Base-by-base conservation (phyloP, 1,139 yeast genomes). In the Scheffersomyces parashehatae region DNA sequence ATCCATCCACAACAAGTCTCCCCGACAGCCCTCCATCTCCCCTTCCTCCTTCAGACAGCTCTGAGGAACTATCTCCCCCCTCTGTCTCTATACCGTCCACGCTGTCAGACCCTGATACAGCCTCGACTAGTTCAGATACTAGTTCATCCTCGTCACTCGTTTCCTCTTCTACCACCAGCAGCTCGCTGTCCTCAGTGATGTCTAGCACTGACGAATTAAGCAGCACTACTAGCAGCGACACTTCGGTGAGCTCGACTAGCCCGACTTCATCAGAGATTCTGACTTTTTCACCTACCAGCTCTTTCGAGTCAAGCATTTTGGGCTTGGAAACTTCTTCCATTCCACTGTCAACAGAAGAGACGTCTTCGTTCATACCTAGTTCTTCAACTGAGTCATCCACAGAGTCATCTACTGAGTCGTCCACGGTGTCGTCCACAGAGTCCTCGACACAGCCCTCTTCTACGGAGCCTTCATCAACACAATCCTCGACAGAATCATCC, bases 111-210 rank as follows among this genome's bases (percentile, higher is more conserved):
- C 26, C 26, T 20, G 8, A 20, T 20, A 20, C 26, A 20, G 7
- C 26, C 26, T 20, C 8, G 26, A 20, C 26, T 20, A 20, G 26
- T 20, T 5, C 28, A 35, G 16, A 13, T 6, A 16, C 29, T 12
- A 35, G 30, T 26, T 11, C 13, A 12, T 13, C 37, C 29, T 26
- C 37, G 16, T 24, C 37, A 26, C n/a, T 28, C n/a, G 28, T 13
- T 14, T 36, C 39, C 28, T 36, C 34, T 20, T 39, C 38, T 13
- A 36, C 15, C 36, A 37, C 39, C 40, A 29, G 30, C 30, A 36
- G 35, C 34, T 33, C 40, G 14, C 29, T 32, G 24, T 15, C 28
- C 9, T 26, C 40, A 3, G 10, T 16, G 29, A 24, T 30, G 14
- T 3, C 31, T 9, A 13, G 28, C 31, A 13, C 28, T 12, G 12